These are phyloP conservation scores for Liriodendron chinense DNA, from an alignment of 164 flowering plant genomes.

Conservation along the genomic window DNA sequence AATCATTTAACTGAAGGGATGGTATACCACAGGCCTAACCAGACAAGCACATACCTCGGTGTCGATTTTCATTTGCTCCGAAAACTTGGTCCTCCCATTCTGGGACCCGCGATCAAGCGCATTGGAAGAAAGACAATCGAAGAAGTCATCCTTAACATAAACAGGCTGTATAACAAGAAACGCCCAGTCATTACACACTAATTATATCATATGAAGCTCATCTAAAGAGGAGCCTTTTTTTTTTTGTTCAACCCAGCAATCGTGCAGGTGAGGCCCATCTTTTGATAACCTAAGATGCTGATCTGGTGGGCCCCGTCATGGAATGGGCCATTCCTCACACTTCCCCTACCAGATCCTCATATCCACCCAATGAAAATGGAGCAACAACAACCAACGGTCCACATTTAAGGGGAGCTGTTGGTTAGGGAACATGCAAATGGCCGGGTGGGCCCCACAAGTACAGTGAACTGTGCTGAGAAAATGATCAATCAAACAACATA, in stretches of 20 bases:
- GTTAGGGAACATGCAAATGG: too few species aligned
- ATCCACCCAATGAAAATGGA: too few species aligned
- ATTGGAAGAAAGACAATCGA: constrained; percentile 72
- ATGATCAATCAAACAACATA: too few species aligned
- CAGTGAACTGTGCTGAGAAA: too few species aligned
- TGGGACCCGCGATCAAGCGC: constrained; percentile 41
- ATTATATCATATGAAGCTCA: neutral
- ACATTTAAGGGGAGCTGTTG: too few species aligned
- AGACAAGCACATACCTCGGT: constrained; percentile 51
- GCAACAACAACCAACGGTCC: too few species aligned
- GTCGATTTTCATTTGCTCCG: constrained; percentile 70
- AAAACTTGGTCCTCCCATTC: constrained; percentile 57
- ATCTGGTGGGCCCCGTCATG: neutral
- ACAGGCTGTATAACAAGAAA: constrained; percentile 43
- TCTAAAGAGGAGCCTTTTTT: neutral
- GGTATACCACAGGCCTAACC: neutral
- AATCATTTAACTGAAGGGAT: neutral
- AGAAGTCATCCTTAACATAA: constrained; percentile 85
- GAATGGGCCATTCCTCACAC: neutral
- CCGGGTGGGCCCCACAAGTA: too few species aligned
- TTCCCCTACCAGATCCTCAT: too few species aligned
- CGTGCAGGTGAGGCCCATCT: neutral
- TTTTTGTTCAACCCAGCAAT: neutral
- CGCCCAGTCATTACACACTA: neutral
- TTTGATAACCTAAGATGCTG: neutral